Evolutionary conservation across 2,329 filamentous ascomycete species (phyloP).

Genomic region (Cordyceps pruinosa): DNA sequence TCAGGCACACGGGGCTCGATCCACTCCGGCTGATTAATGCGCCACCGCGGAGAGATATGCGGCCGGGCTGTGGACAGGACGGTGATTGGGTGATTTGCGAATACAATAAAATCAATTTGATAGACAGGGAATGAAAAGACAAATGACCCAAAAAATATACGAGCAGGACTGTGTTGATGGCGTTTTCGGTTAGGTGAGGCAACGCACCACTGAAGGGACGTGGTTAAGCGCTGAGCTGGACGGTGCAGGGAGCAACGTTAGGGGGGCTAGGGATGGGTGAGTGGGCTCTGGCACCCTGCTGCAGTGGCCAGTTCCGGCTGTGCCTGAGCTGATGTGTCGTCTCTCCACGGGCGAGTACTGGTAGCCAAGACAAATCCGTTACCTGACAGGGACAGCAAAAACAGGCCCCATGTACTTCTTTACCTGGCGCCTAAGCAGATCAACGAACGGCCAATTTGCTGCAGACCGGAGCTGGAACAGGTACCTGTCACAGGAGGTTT

Average conservation of each 20-base stretch:
- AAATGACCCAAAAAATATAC: not conserved
- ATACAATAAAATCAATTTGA: not conserved
- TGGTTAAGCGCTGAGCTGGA: conserved; percentile 3
- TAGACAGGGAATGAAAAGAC: not conserved
- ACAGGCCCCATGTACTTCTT: too few relatives aligned
- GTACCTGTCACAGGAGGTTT: too few relatives aligned
- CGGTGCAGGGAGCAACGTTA: not conserved
- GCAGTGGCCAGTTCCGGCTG: not conserved
- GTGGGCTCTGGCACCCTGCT: too few relatives aligned
- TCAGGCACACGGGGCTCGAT: not conserved
- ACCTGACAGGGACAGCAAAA: too few relatives aligned
- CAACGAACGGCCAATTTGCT: too few relatives aligned
- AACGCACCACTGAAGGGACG: not conserved
- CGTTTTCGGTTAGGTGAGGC: not conserved
- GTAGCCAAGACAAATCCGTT: too few relatives aligned
- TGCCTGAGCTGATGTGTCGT: not conserved
- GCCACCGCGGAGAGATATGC: not conserved
- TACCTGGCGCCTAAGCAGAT: too few relatives aligned
- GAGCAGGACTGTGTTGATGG: not conserved
- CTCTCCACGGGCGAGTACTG: not conserved
- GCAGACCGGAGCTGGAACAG: too few relatives aligned
- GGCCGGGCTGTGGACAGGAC: not conserved
- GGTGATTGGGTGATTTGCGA: too few relatives aligned
- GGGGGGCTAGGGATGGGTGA: not conserved
- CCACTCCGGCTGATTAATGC: not conserved